Evolutionary conservation across 305 asterid species (phyloP).

Genomic region (Salvia sclarea): DNA sequence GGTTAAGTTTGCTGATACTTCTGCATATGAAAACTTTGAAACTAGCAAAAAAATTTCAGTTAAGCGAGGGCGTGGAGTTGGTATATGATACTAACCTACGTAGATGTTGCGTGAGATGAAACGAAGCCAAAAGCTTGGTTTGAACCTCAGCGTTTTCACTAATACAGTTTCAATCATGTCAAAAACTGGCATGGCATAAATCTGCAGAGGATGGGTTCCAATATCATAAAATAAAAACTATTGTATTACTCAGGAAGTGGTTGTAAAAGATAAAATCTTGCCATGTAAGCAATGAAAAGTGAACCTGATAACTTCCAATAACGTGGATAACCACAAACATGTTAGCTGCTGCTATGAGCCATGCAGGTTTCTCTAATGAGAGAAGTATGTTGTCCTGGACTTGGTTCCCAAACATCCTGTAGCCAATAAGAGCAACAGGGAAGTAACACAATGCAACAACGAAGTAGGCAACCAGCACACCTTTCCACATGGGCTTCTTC

Average conservation of each 20-base stretch:
- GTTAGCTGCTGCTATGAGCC: slow-evolving; percentile 65
- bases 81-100: slow-evolving; percentile 45
- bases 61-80: not conserved
- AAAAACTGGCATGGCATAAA: slow-evolving; percentile 63
- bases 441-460: slow-evolving; percentile 64
- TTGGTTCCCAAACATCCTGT: slow-evolving; percentile 46
- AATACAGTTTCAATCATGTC: slow-evolving; percentile 61
- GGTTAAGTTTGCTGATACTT: not conserved
- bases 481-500: slow-evolving; percentile 68
- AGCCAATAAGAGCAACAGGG: slow-evolving; percentile 60
- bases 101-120: slow-evolving; percentile 44
- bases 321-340: slow-evolving; percentile 58
- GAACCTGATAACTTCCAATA: slow-evolving; percentile 64
- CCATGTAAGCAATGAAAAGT: not conserved
- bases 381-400: slow-evolving; percentile 53
- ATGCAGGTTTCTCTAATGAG: slow-evolving; percentile 52
- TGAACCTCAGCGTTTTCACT: slow-evolving; percentile 49
- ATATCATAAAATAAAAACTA: not conserved
- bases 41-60: not conserved
- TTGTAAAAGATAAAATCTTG: not conserved
- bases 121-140: slow-evolving; percentile 44
- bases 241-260: not conserved
- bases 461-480: slow-evolving; percentile 64
- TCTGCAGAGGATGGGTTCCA: slow-evolving; percentile 29
- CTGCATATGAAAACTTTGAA: not conserved